Evolutionary conservation across 2,329 filamentous ascomycete genomes (phyloP).

Genomic region (Colletotrichum echinochloae): DNA sequence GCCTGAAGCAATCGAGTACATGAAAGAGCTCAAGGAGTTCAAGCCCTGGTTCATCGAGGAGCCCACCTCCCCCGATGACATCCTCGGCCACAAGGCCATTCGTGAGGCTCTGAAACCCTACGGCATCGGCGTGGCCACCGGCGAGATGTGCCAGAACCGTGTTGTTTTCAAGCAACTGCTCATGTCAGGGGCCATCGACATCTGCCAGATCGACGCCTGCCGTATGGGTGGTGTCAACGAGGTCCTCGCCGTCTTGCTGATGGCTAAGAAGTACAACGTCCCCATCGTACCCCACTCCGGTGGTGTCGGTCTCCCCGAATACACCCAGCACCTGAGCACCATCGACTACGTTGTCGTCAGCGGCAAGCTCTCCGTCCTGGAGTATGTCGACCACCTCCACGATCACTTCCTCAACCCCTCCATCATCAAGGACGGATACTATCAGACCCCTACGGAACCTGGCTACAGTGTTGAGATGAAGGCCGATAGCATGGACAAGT

Average conservation of each 20-base stretch:
- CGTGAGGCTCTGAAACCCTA: slow-evolving; percentile 81
- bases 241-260: slow-evolving; percentile 87
- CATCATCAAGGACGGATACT: slow-evolving; percentile 85
- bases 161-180: slow-evolving; percentile 95
- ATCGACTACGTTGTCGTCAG: slow-evolving; percentile 92
- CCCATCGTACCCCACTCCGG: slow-evolving; percentile 92
- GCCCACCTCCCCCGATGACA: slow-evolving; percentile 89
- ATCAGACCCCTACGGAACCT: slow-evolving; percentile 84
- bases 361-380: slow-evolving; percentile 83
- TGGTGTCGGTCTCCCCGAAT: slow-evolving; percentile 91
- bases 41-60: slow-evolving; percentile 96
- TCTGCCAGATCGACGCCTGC: slow-evolving; percentile 92
- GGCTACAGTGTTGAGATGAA: slow-evolving; percentile 97
- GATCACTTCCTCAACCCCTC: slow-evolving; percentile 91
- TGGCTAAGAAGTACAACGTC: slow-evolving; percentile 82
- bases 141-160: slow-evolving; percentile 96
- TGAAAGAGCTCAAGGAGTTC: slow-evolving; percentile 84
- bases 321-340: slow-evolving; percentile 91
- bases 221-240: slow-evolving; percentile 92
- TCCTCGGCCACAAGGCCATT: slow-evolving; percentile 88
- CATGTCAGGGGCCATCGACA: slow-evolving; percentile 81
- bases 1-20: slow-evolving; percentile 88
- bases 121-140: slow-evolving; percentile 87
- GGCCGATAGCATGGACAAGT: slow-evolving; percentile 85
- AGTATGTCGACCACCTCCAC: slow-evolving; percentile 94